Evolutionary conservation across 768 basidiomycete species (phyloP), one percentile per base, ranked within the genome.

Genomic region (Cantharellus cinnabarinus): DNA sequence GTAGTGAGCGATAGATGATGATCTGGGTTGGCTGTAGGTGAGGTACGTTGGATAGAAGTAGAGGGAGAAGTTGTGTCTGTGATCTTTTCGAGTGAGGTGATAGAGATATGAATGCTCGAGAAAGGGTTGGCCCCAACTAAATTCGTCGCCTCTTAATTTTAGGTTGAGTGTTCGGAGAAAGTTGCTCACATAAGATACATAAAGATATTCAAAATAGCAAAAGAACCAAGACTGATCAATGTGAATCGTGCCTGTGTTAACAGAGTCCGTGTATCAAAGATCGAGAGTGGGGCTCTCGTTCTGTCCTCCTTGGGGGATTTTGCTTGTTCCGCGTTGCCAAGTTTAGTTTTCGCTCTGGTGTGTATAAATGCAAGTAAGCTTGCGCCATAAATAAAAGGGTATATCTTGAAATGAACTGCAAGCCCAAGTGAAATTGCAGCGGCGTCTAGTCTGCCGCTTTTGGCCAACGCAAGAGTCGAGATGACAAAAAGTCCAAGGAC

Each of bases 31-130:
- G 7, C 88, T 83, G 65, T 91, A 85, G 0, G 82, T 82, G 58
- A 98, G 79, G 69, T 98, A 97, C 42, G 85, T 89, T 41, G 85
- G 80, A 68, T 98, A 97, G 71, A 95, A 98, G 72, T 97, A 95
- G 0, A 90, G 88, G 3, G 93, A 91, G 71, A 99, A 98, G 69
- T 99, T 99, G 70, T 98, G 95, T 59, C 94, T 84, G 65, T 98
- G 93, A 70, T 99, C 95, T 20, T 88, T 80, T 20, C 95, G 80
- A 63, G 83, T 79, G 5, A 89, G 71, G 64, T 98, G 95, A 68
- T 98, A 98, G 10, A 98, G 74, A 69, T 90, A 98, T 1, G 95
- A 82, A 68, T 98, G 86, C 59, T 85, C 75, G 20, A 98, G 70
- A 73, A 98, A 95, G 0, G 94, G 83, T 63, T 84, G 75, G 15